A percentile compares a stretch with the other conserved stretches of the same genome.
phyloP scores from a whole-genome alignment of 1,284 basidiomycete species.

The Abortiporus biennis region DNA sequence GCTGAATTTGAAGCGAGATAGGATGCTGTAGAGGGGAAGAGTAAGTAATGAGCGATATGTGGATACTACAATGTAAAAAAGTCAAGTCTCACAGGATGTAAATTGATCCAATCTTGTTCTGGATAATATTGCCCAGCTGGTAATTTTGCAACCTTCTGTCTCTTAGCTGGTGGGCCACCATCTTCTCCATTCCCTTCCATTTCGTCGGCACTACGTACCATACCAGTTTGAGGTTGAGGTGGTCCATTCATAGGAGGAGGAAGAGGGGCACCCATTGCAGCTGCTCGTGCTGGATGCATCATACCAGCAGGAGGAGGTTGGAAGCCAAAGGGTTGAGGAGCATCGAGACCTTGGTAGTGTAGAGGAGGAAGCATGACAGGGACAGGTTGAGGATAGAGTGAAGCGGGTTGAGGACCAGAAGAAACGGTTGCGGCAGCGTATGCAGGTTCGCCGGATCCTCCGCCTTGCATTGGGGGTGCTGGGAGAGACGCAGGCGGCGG shows the following conservation, averaged over 20 bases:
- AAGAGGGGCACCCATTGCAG: constrained; percentile 27
- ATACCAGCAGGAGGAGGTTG: constrained; percentile 47
- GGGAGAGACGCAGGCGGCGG: constrained; percentile 62
- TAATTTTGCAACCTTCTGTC: constrained; percentile 76
- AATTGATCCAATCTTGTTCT: constrained; percentile 81
- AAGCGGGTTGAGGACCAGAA: constrained; percentile 76
- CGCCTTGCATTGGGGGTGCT: constrained; percentile 44
- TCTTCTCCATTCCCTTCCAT: constrained; percentile 65
- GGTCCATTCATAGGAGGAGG: too few species aligned
- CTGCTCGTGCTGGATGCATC: constrained; percentile 34
- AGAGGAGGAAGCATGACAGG: constrained; percentile 76
- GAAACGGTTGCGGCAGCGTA: constrained; percentile 74
- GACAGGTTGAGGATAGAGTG: constrained; percentile 49
- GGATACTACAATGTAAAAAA: background rate
- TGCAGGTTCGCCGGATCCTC: constrained; percentile 37
- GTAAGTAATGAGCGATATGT: constrained; percentile 2
- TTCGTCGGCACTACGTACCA: constrained; percentile 70
- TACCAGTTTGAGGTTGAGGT: constrained; percentile 60
- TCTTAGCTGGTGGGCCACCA: constrained; percentile 68
- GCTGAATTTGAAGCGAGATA: constrained; percentile 76
- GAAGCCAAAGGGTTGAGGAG: constrained; percentile 72
- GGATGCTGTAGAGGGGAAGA: constrained; percentile 52
- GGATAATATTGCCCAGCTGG: constrained; percentile 77
- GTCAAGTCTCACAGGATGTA: constrained; percentile 65
- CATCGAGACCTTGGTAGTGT: constrained; percentile 74